Evolutionary conservation across 1,139 yeast species (phyloP), one percentile per base, ranked within the genome.

Genomic region (Taphrina flavorubra): DNA sequence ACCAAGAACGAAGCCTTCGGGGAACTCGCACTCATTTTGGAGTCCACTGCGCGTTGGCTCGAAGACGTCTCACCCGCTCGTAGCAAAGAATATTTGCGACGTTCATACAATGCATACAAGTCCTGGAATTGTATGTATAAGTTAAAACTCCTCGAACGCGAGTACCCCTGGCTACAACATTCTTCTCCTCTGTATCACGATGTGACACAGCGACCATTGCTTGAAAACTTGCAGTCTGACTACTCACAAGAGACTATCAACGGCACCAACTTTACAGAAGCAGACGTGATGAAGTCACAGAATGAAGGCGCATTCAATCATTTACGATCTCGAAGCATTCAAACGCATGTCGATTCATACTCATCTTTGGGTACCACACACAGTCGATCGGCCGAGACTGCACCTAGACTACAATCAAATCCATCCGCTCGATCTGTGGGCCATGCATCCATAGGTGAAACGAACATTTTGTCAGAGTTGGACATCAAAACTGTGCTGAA

Each of bases 401-500:
- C 53, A 4, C 36, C 53, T 2, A 20, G 10, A 11, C 5, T 49
- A n/a, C 53, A 49, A n/a, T 49, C 53, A 8, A 49, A 18, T 20
- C 36, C 34, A 1, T 49, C 53, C 2, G n/a, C 53, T 7, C 53
- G n/a, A 20, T 49, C 53, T 16, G n/a, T 20, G 13, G 53, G 42
- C 6, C 42, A 53, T 37, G 42, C 57, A 1, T 56, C 60, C 6
- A 31, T 39, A 1, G 47, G 36, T 4, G 60, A 56, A 14, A 1
- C 36, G 13, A 59, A 47, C 31, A 46, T 8, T 13, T 34, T 44
- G 31, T 59, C 63, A 14, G 63, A 59, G 14, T 20, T 59, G 31
- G 63, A 59, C 25, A 44, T 59, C 25, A 44, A 47, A n/a, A 59
- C 65, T 13, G 59, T 61, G 10, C 49, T 61, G 13, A 61, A 61